Conservation (phyloP, 2,329 filamentous ascomycete genomes). For the Nothomitra cinnamomea region DNA sequence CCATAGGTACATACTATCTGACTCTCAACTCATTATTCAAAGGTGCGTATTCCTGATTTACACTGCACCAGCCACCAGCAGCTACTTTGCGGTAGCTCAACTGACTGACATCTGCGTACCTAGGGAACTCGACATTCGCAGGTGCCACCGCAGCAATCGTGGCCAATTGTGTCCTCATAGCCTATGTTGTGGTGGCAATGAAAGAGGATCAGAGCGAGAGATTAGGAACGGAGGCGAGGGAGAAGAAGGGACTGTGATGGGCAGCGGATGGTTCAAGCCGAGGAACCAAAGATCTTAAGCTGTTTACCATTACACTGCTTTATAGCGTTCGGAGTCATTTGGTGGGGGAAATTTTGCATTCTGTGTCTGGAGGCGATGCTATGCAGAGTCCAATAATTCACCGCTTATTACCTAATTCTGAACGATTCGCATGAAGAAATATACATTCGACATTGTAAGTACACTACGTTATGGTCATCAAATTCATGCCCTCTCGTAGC, state of each 20-base stretch:
- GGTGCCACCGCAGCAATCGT: conserved; percentile 73
- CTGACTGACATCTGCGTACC: background rate
- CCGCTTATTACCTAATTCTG: too few relatives aligned
- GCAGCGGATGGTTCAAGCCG: too few relatives aligned
- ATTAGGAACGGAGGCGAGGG: conserved; percentile 18
- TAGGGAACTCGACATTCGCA: conserved; percentile 78
- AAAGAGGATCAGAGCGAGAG: conserved; percentile 53
- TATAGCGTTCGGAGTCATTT: background rate
- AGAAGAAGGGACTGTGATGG: conserved; percentile 1
- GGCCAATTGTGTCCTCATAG: conserved; percentile 78
- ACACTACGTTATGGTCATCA: too few relatives aligned
- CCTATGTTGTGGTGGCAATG: conserved; percentile 86
- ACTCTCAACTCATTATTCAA: conserved; percentile 60
- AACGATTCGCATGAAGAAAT: too few relatives aligned
- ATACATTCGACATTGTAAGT: too few relatives aligned
- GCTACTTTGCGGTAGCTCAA: background rate
- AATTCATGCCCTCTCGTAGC: too few relatives aligned
- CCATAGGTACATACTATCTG: conserved; percentile 78
- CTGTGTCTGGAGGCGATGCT: too few relatives aligned
- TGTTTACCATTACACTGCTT: background rate
- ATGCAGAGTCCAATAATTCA: too few relatives aligned
- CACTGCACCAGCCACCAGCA: background rate
- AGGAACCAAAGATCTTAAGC: background rate
- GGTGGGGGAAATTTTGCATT: too few relatives aligned
- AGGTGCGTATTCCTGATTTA: conserved; percentile 32